A percentile compares a stretch with the other conserved stretches of the same genome.
Evolutionary conservation across 2,329 filamentous ascomycete genomes (phyloP).

Genomic region (Arthrobotrys iridis): DNA sequence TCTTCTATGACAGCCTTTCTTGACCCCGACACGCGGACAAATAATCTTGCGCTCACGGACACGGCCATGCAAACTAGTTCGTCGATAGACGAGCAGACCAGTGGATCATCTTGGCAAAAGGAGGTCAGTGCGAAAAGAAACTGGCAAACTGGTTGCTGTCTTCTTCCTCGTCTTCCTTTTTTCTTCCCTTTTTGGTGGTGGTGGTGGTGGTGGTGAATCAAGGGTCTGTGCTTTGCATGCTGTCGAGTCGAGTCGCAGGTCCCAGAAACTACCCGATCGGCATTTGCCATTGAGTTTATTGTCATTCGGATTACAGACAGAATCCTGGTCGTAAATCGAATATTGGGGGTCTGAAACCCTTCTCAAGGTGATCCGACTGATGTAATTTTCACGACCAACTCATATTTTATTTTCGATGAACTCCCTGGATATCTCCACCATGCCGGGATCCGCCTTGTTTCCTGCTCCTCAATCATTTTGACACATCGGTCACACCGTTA

Average conservation of each 20-base stretch:
- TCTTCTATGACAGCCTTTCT: not conserved
- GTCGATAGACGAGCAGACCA: constrained; percentile 33
- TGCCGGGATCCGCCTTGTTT: constrained; percentile 8
- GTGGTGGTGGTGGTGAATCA: too few relatives aligned
- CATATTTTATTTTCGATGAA: constrained; percentile 13
- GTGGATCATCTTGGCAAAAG: constrained; percentile 16
- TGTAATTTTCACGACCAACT: constrained; percentile 35
- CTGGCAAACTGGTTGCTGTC: constrained; percentile 32
- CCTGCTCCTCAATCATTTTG: constrained; percentile 7
- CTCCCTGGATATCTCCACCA: constrained; percentile 11
- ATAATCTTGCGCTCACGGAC: constrained; percentile 47
- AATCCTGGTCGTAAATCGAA: constrained; percentile 4
- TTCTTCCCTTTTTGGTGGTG: too few relatives aligned
- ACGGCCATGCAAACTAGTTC: not conserved
- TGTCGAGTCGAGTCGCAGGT: not conserved
- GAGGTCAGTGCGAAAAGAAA: constrained; percentile 41
- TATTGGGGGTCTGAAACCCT: constrained; percentile 8
- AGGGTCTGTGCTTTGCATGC: constrained; percentile 11
- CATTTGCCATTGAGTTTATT: constrained; percentile 10
- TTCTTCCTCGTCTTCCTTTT: not conserved
- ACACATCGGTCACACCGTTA: constrained; percentile 20
- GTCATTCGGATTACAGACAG: not conserved
- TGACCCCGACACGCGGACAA: constrained; percentile 30
- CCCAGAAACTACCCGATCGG: constrained; percentile 10
- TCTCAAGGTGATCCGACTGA: not conserved